Base-by-base conservation (phyloP, 2,329 filamentous ascomycete genomes). In the Berkeleyomyces basicola region DNA sequence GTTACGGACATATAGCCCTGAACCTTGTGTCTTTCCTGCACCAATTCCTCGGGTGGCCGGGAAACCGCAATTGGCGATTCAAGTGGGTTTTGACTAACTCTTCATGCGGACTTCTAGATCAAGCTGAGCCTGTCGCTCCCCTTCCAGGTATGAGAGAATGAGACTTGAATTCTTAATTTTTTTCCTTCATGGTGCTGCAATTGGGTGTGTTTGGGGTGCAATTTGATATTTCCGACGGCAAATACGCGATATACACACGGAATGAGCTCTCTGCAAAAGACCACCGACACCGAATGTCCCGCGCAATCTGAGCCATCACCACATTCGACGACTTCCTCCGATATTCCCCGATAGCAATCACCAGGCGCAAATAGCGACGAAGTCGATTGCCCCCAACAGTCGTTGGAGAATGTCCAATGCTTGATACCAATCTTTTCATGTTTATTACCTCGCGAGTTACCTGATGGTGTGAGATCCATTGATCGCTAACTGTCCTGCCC, bases 71-170 rank as follows among this genome's bases (percentile, higher is more conserved):
- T 36, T 37, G 33, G 37, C 37, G n/a, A 3, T 53, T 14, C 31
- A 33, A 36, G 33, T 33, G 49, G 49, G 49, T 36, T 53, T 63
- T 62, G 66, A 67, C 70, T 71, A 68, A 72, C 67, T 64, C 61
- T 59, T 64, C 46, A 16, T 58, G 43, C 11, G 11, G 43, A n/a
- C 37, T 37, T 53, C 65, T 70, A 86, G 83, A 95, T 99, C 83
- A 95, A 95, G 86, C 86, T 99, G 80, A 96, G 90, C 82, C 82
- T 99, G 80, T 85, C 88, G 75, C 88, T 99, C 71, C 93, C 93
- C 79, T 92, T 97, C 80, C 88, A 96, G 90, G 93, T 97, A 90
- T 78, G 88, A 73, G 37, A 31, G 37, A 51, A 42, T 44, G 37
- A 42, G 40, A 23, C 1, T 40, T 16, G 33, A 43, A 7, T 5